Evolutionary conservation across 78 protist species (phyloP).

Genomic region (Dictyostelium intermedium): DNA sequence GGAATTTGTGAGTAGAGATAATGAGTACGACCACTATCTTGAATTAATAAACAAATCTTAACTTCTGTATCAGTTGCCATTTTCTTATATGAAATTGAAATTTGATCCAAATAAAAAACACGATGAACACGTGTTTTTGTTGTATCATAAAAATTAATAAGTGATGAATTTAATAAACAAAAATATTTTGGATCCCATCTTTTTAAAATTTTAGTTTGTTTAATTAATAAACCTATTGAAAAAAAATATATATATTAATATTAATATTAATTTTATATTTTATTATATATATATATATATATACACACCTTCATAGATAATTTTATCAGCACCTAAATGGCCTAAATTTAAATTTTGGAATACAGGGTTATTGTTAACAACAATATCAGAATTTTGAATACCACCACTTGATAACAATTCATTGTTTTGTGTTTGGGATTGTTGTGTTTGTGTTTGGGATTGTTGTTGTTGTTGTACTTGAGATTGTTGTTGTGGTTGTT

Average conservation of each 20-base stretch:
- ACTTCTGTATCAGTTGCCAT: slow-evolving; percentile 50
- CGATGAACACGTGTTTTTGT: slow-evolving; percentile 52
- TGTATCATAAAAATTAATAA: slow-evolving; percentile 58
- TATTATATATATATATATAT: neutral
- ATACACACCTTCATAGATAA: slow-evolving; percentile 44
- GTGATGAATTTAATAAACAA: slow-evolving; percentile 23
- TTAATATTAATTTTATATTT: neutral
- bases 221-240: slow-evolving; percentile 7
- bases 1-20: slow-evolving; percentile 28
- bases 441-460: neutral
- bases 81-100: slow-evolving; percentile 20
- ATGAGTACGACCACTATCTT: slow-evolving; percentile 64
- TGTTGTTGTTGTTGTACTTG: neutral
- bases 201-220: slow-evolving; percentile 59
- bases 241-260: neutral
- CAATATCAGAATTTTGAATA: slow-evolving; percentile 49
- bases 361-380: slow-evolving; percentile 49
- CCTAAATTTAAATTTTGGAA: slow-evolving; percentile 53
- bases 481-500: slow-evolving; percentile 29
- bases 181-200: slow-evolving; percentile 49
- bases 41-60: slow-evolving; percentile 52
- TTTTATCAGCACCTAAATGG: slow-evolving; percentile 67
- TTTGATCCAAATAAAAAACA: slow-evolving; percentile 58
- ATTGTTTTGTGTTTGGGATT: neutral
- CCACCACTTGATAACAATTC: slow-evolving; percentile 29